phyloP scores from a whole-genome alignment of 1,139 yeast genomes.

The Yamadazyma songkhlaensis region DNA sequence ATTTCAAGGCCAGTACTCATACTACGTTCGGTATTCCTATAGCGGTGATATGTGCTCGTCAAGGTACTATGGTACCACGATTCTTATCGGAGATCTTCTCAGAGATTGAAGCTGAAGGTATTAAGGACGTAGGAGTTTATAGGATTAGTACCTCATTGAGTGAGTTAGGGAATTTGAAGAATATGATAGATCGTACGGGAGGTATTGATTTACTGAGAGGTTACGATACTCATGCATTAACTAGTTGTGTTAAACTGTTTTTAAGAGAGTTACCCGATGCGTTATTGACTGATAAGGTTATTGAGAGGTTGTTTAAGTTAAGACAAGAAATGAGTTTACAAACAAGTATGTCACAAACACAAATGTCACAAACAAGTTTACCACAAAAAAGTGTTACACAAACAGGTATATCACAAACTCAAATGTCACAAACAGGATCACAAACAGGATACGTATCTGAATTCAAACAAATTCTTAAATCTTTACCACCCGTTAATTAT shows the following conservation, averaged over 20 bases:
- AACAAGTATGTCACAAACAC: no score
- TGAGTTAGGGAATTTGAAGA: conserved; percentile 67
- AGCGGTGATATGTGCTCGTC: conserved; percentile 70
- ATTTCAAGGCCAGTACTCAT: conserved; percentile 27
- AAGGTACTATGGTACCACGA: conserved; percentile 57
- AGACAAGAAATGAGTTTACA: conserved; percentile 22
- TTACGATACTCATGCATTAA: conserved; percentile 83
- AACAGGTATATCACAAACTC: no score
- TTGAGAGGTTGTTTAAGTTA: conserved; percentile 46
- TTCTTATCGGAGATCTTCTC: conserved; percentile 63
- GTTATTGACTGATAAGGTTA: conserved; percentile 55
- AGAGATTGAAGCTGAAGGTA: conserved; percentile 79
- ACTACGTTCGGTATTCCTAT: conserved; percentile 89
- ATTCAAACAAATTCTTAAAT: conserved; percentile 43
- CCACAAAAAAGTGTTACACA: no score
- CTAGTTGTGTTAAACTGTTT: conserved; percentile 85
- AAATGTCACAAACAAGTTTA: no score
- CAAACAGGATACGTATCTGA: no score
- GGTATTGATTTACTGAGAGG: conserved; percentile 59
- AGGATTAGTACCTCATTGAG: conserved; percentile 89
- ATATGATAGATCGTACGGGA: conserved; percentile 71
- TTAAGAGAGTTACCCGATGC: conserved; percentile 91
- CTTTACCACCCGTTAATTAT: conserved; percentile 65
- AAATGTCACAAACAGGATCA: no score
- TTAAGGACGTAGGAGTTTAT: conserved; percentile 89